Evolutionary conservation across 2,329 filamentous ascomycete species (phyloP).

Genomic region (Lecanicillium sp.): DNA sequence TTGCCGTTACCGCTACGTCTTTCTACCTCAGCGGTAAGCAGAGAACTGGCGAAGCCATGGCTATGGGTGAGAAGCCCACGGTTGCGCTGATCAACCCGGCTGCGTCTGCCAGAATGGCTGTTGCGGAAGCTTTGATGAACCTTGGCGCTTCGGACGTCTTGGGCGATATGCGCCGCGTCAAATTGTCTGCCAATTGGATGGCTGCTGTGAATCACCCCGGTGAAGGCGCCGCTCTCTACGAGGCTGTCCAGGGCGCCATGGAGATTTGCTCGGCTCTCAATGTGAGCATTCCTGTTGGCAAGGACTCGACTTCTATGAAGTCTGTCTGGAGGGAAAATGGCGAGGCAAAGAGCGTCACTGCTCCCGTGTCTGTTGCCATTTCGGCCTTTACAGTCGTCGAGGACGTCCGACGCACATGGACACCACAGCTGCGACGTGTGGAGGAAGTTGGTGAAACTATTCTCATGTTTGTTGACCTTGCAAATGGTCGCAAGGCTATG

Average conservation of each 20-base stretch:
- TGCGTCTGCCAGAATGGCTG: conserved; percentile 92
- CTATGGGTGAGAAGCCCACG: conserved; percentile 87
- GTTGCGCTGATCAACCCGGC: conserved; percentile 83
- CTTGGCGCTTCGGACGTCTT: conserved; percentile 68
- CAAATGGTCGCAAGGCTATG: conserved; percentile 68
- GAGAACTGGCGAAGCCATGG: conserved; percentile 88
- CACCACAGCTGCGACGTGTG: conserved; percentile 71
- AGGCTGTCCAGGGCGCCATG: conserved; percentile 88
- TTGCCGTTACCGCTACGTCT: conserved; percentile 82
- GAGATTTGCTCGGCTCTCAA: conserved; percentile 85
- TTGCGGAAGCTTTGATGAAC: conserved; percentile 90
- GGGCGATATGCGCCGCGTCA: conserved; percentile 67
- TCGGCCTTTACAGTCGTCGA: conserved; percentile 83
- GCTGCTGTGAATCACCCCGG: conserved; percentile 89
- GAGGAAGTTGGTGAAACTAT: conserved; percentile 86
- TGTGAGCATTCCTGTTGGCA: conserved; percentile 90
- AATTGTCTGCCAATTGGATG: conserved; percentile 98
- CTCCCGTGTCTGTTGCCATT: conserved; percentile 84
- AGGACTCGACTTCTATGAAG: conserved; percentile 99
- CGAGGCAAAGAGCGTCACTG: conserved; percentile 75
- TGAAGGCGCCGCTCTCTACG: conserved; percentile 85
- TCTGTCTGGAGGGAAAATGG: conserved; percentile 78
- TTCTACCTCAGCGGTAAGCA: conserved; percentile 58
- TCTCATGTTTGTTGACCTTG: conserved; percentile 85
- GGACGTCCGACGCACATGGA: conserved; percentile 84